Evolutionary conservation across 2,329 filamentous ascomycete genomes (phyloP), one percentile per base, ranked within the genome.

Genomic region (Alternaria angustiovoidea): DNA sequence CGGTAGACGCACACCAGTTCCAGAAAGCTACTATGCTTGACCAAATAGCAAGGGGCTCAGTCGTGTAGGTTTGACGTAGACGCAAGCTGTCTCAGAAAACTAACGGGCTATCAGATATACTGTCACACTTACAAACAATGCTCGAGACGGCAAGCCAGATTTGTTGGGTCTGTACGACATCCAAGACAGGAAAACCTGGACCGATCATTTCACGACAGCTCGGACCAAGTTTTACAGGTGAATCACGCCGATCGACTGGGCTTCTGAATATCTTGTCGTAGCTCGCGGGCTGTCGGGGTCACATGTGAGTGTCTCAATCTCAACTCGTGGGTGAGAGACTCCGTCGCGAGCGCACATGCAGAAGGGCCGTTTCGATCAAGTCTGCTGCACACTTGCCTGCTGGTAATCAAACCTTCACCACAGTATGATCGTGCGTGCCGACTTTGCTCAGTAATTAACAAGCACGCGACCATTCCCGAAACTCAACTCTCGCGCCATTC

Each of bases 11-110:
- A n/a, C 47, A 68, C 16, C 65, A 68, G 8, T 68, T 62, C 28
- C 59, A 69, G 22, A 73, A 71, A 36, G 59, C 69, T 11, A 70
- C 70, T 0, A 68, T 74, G 52, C 65, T 73, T 14, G 71, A 76
- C 48, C 66, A 74, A 5, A 68, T 74, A 11, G 67, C 72, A 12
- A 52, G 71, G 12, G 70, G 69, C 9, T 69, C 66, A 6, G 36
- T 67, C 9, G 24, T 74, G 26, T 63, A 52, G 34, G 61, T 54
- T 14, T 36, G 8, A 4, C 2, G 1, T 39, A 14, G 5, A 18
- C n/a, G 2, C 4, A 16, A 34, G 12, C 7, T 2, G 39, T 11
- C 12, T 7, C 3, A 12, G 8, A 24, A 11, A 34, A 24, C 49
- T 63, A 22, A 63, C 20, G 22, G n/a, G 9, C 7, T 24, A 20